Base-by-base conservation (phyloP, 306 rosid species). In the Senna siamea region DNA sequence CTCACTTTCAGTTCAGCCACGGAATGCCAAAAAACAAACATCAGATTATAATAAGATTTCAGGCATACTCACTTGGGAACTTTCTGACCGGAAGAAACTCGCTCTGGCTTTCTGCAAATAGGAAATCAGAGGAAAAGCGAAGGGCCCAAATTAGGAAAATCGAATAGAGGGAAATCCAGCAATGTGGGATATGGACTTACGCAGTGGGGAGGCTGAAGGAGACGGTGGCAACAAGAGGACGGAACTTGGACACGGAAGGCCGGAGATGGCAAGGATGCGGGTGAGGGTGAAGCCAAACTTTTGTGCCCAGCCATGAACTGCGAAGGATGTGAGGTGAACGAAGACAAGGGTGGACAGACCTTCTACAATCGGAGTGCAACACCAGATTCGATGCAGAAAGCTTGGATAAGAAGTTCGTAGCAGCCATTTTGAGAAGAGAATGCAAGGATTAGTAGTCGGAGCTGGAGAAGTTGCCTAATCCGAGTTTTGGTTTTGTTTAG, bases 121-220 rank as follows among this genome's bases (percentile, higher is more conserved):
- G 57, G 61, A 85, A 86, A 82, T 69, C 52, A 84, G 17, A 80
- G 75, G 82, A 66, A 70, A 84, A 78, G 77, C 26, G 69, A 84
- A 86, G 80, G 69, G 69, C 56, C 77, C 51, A 17, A 76, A 75
- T 47, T 4, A 35, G 51, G 68, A n/a, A 15, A 74, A 68, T 48
- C 6, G 1, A 56, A 63, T 26, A 17, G 6, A 6, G 20, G 23
- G 14, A 46, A 20, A 7, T 8, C 28, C 7, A 44, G 18, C 7
- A 17, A 44, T 7, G 30, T 5, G 55, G 51, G 75, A 74, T 55
- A 52, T 59, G 58, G 41, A 58, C 85, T 85, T 85, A 92, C 96
- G 87, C 83, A 2, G 84, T 90, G 22, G 96, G 94, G 68, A 92
- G 94, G 84, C 91, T 85, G 64, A 76, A 44, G 54, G 90, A 77